These are phyloP conservation scores for Colletotrichum sp. DNA, from an alignment of 2,329 filamentous ascomycete species.

Conservation along the genomic window DNA sequence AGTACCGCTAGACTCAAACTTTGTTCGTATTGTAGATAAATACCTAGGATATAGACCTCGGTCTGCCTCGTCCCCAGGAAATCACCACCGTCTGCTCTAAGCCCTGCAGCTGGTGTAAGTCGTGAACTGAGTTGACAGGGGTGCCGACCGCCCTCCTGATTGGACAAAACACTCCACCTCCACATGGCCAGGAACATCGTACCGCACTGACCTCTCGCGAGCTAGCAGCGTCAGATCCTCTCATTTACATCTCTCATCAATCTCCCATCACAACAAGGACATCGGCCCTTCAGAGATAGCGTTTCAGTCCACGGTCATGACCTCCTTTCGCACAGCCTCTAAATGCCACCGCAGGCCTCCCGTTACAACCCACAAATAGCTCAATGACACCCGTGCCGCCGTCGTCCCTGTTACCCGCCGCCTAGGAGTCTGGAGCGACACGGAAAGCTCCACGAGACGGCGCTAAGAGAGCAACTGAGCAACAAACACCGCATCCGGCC, in stretches of 20 bases:
- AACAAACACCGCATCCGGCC: constrained; percentile 1
- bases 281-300: neutral
- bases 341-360: neutral
- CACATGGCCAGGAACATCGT: neutral
- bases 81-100: neutral
- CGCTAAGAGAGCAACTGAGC: neutral
- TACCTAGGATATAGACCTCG: too few relatives aligned
- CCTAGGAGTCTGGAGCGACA: neutral
- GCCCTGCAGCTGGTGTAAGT: neutral
- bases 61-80: too few relatives aligned
- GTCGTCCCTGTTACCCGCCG: neutral
- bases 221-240: neutral
- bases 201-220: neutral
- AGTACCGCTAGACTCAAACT: too few relatives aligned
- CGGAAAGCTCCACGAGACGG: neutral
- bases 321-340: neutral
- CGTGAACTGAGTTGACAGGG: neutral
- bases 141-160: fast-evolving
- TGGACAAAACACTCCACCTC: neutral
- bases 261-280: neutral
- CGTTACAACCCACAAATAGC: neutral
- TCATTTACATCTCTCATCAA: neutral
- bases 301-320: neutral
- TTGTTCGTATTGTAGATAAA: too few relatives aligned
- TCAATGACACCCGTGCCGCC: neutral